Evolutionary conservation across 371 early-diverging fungal species (phyloP), one percentile per base, ranked within the genome.

Genomic region (Thermomucor indicae-seudaticae): DNA sequence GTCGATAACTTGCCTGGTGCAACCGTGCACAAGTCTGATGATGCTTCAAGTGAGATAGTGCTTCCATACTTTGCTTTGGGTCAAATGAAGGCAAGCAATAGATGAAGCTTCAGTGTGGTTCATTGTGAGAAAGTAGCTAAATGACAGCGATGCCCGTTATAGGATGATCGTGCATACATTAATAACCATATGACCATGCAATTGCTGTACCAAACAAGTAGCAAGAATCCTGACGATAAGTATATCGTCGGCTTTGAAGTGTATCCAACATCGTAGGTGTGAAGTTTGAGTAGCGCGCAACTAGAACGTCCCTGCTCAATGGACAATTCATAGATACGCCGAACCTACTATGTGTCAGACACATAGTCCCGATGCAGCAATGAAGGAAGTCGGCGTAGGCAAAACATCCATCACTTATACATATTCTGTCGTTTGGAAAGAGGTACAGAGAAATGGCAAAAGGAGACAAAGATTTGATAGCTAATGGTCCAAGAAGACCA

Each of bases 221-320:
- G 52, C 32, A 47, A 61, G 4, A 50, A 60, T 4, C 49, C 60
- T 6, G 64, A 60, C n/a, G 64, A 64, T 17, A 65, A 51, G 25
- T 57, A 65, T 24, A 79, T 85, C 43, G 80, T 80, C n/a, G 84
- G 83, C 6, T 80, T 85, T 39, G 81, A 82, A 60, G 79, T 80
- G 24, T 67, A 70, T 29, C 81, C 84, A 12, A 57, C 62, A 44
- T 81, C 80, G 74, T 73, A 71, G 55, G 68, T 53, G 3, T 4
- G 7, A 14, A 8, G 27, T 23, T 42, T 22, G 24, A 6, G 25
- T 0, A 16, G 1, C 7, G 27, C 22, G 16, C 10, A 23, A 0
- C 1, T 5, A 27, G 14, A 20, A 42, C 25, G 43, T 14, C 12
- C 20, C 11, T 14, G 24, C 43, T 34, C 34, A 28, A 12, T 25